Base-by-base conservation (phyloP, 2,329 filamentous ascomycete genomes). In the Penicillium sp. region DNA sequence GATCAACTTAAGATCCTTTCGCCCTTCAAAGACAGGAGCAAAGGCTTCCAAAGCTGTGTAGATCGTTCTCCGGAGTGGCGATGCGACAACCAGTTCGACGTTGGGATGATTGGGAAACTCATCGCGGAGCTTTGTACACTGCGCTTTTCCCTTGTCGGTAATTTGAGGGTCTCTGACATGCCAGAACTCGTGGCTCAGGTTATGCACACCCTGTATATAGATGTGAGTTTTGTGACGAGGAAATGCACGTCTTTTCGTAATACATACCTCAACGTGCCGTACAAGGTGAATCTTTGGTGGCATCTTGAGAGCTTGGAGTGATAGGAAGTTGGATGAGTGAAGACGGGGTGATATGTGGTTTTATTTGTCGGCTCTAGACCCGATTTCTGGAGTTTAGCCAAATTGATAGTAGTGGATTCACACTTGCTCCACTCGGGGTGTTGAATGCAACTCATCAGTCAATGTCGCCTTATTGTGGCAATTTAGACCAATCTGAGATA, bases 51-150 rank as follows among this genome's bases (percentile, higher is more conserved):
- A 78, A 39, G 86, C 85, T 1, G 91, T 94, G 72, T 88, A 83
- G 29, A 94, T 78, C 1, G 91, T 92, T 56, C 91, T 84, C 45
- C 86, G 85, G 62, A 94, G 80, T 8, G 90, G 90, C 2, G 89
- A 92, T 40, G 89, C 84, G 22, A 91, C 80, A 14, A 93, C 79
- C 63, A 87, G 81, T 3, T 86, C 85, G 64, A 92, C 76, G 34
- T 77, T 73, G 59, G 77, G 73, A 66, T 87, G 84, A 69, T 83
- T 71, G 2, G 86, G 81, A 68, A 92, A 93, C 7, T 64, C 60
- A 34, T 75, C 64, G 61, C 80, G 71, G 29, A 95, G 84, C 10
- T 72, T 68, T 16, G 72, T 75, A 75, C 90, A 93, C 79, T 96
- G 90, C 52, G 83, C 62, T 67, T 85, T 78, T 61, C 91, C 91